A percentile compares a stretch with the other conserved stretches of the same genome.
phyloP scores from a whole-genome alignment of 1,284 basidiomycete species.

The Ganoderma lucidum region DNA sequence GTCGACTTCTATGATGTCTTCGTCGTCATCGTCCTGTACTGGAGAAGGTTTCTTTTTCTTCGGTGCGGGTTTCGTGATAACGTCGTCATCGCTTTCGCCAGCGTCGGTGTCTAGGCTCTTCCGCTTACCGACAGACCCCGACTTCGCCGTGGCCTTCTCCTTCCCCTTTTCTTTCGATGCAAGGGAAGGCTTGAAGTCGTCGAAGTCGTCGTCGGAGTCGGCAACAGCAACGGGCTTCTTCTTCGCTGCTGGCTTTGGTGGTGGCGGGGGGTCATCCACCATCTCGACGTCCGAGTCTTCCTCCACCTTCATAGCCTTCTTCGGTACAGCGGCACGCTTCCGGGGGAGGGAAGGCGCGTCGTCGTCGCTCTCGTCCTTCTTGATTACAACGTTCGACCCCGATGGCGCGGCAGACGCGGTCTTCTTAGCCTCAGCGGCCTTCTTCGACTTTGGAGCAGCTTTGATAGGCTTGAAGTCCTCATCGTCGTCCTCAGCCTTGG shows the following conservation, averaged over 20 bases:
- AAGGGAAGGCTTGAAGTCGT: constrained; percentile 37
- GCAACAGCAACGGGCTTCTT: constrained; percentile 36
- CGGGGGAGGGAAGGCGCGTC: constrained; percentile 38
- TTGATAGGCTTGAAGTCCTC: constrained; percentile 84
- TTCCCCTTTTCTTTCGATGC: constrained; percentile 47
- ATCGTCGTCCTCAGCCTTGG: constrained; percentile 57
- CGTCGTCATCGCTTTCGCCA: constrained; percentile 49
- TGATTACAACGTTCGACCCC: constrained; percentile 41
- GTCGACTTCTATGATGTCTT: constrained; percentile 51
- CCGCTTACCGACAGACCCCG: constrained; percentile 50
- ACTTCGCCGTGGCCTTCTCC: constrained; percentile 42
- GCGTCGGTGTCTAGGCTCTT: constrained; percentile 53
- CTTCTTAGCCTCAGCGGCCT: constrained; percentile 41
- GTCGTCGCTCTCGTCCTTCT: constrained; percentile 38
- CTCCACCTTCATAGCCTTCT: constrained; percentile 42
- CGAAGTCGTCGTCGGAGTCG: constrained; percentile 40
- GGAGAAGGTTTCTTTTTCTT: constrained; percentile 38
- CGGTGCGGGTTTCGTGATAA: constrained; percentile 50
- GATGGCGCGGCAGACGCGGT: constrained; percentile 37
- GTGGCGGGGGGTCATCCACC: constrained; percentile 29
- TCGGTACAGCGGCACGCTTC: constrained; percentile 35
- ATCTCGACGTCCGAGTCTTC: constrained; percentile 51
- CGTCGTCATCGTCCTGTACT: constrained; percentile 45
- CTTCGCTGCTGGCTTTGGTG: constrained; percentile 31
- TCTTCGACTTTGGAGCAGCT: constrained; percentile 55